Percentiles rank a stretch among this genome's conserved stretches.
Conservation (phyloP, 352 stramenopile species). For the Pythium aristosporum region DNA sequence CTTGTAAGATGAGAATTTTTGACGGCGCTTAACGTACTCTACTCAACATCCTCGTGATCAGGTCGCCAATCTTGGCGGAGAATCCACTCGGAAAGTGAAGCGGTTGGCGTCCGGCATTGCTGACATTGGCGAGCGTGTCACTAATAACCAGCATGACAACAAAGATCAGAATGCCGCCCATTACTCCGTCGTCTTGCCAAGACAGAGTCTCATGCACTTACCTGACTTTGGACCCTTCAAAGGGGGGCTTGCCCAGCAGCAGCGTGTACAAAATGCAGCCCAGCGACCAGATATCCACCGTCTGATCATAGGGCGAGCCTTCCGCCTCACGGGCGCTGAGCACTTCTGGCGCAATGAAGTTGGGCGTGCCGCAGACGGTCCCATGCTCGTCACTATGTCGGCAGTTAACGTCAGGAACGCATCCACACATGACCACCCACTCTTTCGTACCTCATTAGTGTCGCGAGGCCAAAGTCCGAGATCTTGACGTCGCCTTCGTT, state of each 20-base stretch:
- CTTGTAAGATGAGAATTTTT: not conserved
- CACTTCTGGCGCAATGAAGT: conserved; percentile 82
- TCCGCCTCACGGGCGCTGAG: conserved; percentile 29
- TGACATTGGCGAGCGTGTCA: conserved; percentile 73
- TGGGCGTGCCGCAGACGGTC: conserved; percentile 81
- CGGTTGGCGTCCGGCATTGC: conserved; percentile 39
- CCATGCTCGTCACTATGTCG: conserved; percentile 40
- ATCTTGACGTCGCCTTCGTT: conserved; percentile 55
- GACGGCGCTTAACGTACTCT: conserved; percentile 27
- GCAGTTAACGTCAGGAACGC: not conserved
- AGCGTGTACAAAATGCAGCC: conserved; percentile 80
- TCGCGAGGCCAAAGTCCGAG: conserved; percentile 76
- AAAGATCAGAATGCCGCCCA: not conserved
- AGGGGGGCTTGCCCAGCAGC: conserved; percentile 60
- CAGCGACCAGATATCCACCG: conserved; percentile 80
- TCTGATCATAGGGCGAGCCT: conserved; percentile 45
- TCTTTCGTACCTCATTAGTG: conserved; percentile 39
- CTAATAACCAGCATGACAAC: conserved; percentile 19
- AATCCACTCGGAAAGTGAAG: conserved; percentile 56
- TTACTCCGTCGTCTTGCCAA: not conserved
- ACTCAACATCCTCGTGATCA: conserved; percentile 65
- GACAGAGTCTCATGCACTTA: conserved; percentile 12
- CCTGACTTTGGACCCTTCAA: conserved; percentile 75
- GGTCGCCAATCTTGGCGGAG: conserved; percentile 47
- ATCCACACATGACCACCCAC: not conserved